A percentile compares a stretch with the other conserved stretches of the same genome.
Conservation (phyloP, 2,329 filamentous ascomycete genomes). For the Blastomyces gilchristii region DNA sequence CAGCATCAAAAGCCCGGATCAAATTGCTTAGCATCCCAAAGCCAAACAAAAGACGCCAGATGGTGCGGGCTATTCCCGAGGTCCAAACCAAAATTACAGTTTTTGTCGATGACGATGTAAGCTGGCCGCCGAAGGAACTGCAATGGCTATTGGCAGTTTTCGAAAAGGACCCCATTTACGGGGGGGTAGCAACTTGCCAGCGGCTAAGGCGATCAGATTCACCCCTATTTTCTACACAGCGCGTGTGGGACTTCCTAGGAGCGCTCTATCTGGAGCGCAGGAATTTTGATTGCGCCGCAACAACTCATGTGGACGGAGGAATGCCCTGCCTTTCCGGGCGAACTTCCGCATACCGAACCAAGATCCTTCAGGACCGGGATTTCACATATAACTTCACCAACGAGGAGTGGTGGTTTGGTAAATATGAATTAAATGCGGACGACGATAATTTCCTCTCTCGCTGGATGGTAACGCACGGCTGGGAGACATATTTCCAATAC, state of each 20-base stretch:
- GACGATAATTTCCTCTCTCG: conserved; percentile 98
- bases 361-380: conserved; percentile 72
- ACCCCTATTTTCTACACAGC: conserved; percentile 45
- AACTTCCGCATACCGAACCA: conserved; percentile 81
- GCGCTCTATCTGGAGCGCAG: conserved; percentile 85
- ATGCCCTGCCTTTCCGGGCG: conserved; percentile 95
- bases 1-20: conserved; percentile 54
- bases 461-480: conserved; percentile 84
- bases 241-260: conserved; percentile 79
- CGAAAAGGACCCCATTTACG: conserved; percentile 64
- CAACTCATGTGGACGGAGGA: conserved; percentile 86
- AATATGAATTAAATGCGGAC: conserved; percentile 86
- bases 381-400: conserved; percentile 86
- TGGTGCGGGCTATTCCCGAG: conserved; percentile 79
- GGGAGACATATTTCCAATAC: conserved; percentile 95
- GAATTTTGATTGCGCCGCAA: conserved; percentile 95
- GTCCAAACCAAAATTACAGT: conserved; percentile 77
- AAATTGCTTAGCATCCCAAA: conserved; percentile 67
- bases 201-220: conserved; percentile 61
- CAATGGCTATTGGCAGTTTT: conserved; percentile 91
- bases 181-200: conserved; percentile 88
- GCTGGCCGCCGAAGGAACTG: conserved; percentile 75
- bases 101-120: conserved; percentile 92
- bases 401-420: conserved; percentile 68
- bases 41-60: conserved; percentile 90